Conservation (phyloP, 805 yeast genomes). For the Metschnikowia vanudenii region DNA sequence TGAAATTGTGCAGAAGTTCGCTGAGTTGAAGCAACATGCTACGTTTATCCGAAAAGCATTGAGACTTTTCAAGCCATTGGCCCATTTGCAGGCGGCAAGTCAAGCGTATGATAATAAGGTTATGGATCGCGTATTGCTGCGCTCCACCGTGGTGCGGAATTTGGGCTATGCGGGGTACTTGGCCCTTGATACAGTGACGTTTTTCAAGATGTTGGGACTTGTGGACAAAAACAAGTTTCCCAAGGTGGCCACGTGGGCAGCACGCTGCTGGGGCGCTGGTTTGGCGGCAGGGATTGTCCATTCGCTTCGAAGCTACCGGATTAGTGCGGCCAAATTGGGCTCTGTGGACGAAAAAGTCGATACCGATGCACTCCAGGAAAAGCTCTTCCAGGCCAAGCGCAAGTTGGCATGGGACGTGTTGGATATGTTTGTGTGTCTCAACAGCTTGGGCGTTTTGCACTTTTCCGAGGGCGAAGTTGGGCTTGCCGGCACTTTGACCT, state of each 20-base stretch:
- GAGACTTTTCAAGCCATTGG: conserved; percentile 79
- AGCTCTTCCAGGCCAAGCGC: conserved; percentile 51
- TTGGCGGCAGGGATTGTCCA: conserved; percentile 60
- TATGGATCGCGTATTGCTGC: conserved; percentile 55
- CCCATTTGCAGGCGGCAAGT: conserved; percentile 67
- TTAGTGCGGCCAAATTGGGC: conserved; percentile 39
- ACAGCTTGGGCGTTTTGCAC: conserved; percentile 57
- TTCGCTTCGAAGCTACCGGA: conserved; percentile 54
- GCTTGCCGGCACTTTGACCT: conserved; percentile 79
- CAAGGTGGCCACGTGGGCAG: conserved; percentile 55
- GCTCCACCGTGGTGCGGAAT: conserved; percentile 54
- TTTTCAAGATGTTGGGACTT: conserved; percentile 59
- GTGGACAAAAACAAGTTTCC: conserved; percentile 47
- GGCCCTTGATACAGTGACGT: conserved; percentile 59
- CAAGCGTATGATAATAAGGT: conserved; percentile 69
- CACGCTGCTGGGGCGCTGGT: conserved; percentile 76
- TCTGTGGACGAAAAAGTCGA: conserved; percentile 23
- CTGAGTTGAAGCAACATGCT: conserved; percentile 58
- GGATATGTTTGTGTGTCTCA: conserved; percentile 74
- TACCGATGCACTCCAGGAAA: conserved; percentile 39
- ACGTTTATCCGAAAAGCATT: conserved; percentile 77
- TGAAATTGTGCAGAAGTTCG: conserved; percentile 48
- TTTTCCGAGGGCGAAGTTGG: conserved; percentile 81
- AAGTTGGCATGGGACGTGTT: conserved; percentile 74
- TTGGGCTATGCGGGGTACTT: conserved; percentile 63